Evolutionary conservation across 169 alveolate species (phyloP).

Genomic region (Plasmodium gallinaceum): DNA sequence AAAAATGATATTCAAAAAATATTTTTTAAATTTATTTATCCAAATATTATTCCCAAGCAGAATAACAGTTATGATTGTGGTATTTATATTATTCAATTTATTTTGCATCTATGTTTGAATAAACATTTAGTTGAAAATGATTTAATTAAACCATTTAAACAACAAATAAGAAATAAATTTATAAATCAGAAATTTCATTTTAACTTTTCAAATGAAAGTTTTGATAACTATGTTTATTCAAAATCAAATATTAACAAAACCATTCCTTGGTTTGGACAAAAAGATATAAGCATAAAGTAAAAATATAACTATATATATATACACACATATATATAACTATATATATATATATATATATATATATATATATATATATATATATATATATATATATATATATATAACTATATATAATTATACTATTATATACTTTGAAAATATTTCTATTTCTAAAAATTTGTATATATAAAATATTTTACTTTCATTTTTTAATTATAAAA

Average conservation of each 20-base stretch:
- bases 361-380: conserved; percentile 1
- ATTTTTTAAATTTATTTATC: conserved; percentile 71
- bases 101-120: conserved; percentile 74
- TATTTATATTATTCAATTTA: conserved; percentile 78
- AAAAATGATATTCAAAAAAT: conserved; percentile 13
- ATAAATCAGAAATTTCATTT: not conserved
- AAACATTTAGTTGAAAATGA: conserved; percentile 43
- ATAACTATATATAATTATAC: no score
- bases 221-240: not conserved
- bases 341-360: not conserved
- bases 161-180: conserved; percentile 2
- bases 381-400: not conserved
- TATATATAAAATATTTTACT: no score
- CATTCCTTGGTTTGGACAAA: conserved; percentile 56
- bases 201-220: not conserved
- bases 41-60: conserved; percentile 76
- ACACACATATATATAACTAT: not conserved
- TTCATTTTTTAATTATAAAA: no score
- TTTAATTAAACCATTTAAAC: conserved; percentile 40
- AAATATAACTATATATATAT: not conserved
- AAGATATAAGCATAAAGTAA: conserved; percentile 55
- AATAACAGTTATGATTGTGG: conserved; percentile 82
- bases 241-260: not conserved
- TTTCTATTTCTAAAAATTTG: no score
- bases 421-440: no score